phyloP scores from a whole-genome alignment of 768 basidiomycete genomes.

The Crepidotus variabilis region DNA sequence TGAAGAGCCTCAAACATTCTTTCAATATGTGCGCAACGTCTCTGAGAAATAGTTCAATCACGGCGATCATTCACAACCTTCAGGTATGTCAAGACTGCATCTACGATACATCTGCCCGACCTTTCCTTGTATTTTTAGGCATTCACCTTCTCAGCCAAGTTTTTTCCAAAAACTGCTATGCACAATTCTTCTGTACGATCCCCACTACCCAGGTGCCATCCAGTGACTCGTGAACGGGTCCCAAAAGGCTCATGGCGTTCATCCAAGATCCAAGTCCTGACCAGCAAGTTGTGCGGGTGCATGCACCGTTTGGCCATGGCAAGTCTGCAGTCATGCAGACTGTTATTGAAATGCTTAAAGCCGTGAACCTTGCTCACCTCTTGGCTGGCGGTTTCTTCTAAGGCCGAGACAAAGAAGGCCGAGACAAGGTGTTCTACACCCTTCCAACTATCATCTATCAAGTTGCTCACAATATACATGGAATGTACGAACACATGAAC shows the following conservation, averaged over 20 bases:
- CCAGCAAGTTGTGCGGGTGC: constrained; percentile 8
- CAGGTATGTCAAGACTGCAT: too few species aligned
- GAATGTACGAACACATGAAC: constrained; percentile 1
- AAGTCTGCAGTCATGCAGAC: too few species aligned
- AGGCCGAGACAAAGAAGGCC: constrained; percentile 3
- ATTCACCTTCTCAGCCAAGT: background rate
- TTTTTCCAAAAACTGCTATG: background rate
- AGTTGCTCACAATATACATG: constrained; percentile 10
- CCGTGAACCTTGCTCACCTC: background rate
- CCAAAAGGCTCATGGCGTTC: constrained; percentile 13
- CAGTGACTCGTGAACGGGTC: constrained; percentile 10
- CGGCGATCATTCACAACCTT: too few species aligned
- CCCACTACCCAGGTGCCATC: constrained; percentile 13
- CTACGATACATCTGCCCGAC: background rate
- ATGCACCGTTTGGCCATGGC: too few species aligned
- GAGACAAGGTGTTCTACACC: constrained; percentile 1
- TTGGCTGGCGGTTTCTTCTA: constrained; percentile 15
- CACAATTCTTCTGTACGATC: background rate
- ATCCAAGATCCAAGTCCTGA: background rate
- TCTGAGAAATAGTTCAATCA: too few species aligned
- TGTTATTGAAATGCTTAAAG: constrained; percentile 9
- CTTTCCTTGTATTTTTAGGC: background rate
- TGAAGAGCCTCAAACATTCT: too few species aligned
- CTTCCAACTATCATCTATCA: constrained; percentile 15
- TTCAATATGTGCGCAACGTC: too few species aligned